Conservation (phyloP, 140 eudicot genomes). For the Cichorium intybus region DNA sequence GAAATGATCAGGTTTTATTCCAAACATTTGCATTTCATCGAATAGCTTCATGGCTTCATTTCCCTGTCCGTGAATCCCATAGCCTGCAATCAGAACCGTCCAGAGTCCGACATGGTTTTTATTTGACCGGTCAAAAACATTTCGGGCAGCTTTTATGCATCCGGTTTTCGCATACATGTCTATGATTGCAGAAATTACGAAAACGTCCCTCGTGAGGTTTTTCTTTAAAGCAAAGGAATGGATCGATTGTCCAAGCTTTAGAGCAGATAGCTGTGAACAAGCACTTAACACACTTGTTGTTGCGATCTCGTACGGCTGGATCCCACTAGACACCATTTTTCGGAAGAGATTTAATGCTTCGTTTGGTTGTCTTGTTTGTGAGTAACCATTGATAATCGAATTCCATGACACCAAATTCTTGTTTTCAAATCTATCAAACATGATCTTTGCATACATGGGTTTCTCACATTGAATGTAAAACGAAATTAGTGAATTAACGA, state of each 20-base stretch:
- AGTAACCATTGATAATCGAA: constrained; percentile 63
- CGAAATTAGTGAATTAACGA: constrained; percentile 46
- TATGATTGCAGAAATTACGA: constrained; percentile 47
- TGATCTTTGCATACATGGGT: constrained; percentile 32
- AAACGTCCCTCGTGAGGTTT: constrained; percentile 37
- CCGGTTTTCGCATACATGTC: constrained; percentile 87
- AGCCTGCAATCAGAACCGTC: constrained; percentile 62
- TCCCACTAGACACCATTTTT: constrained; percentile 34
- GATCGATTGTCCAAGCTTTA: constrained; percentile 53
- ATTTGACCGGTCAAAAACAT: constrained; percentile 41
- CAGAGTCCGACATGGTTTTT: constrained; percentile 49
- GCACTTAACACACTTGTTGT: constrained; percentile 50
- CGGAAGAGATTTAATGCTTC: constrained; percentile 50
- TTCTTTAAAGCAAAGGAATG: constrained; percentile 65
- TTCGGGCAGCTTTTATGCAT: constrained; percentile 46
- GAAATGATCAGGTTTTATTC: constrained; percentile 56
- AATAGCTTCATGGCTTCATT: constrained; percentile 45
- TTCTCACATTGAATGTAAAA: constrained; percentile 44
- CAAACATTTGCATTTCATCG: constrained; percentile 44
- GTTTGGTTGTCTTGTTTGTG: constrained; percentile 45
- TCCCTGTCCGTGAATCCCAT: constrained; percentile 70
- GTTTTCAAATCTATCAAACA: constrained; percentile 43
- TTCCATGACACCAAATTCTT: constrained; percentile 74
- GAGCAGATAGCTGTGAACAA: constrained; percentile 60
- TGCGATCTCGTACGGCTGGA: constrained; percentile 50